Conservation (phyloP, 495 filamentous ascomycete species). For the Penicillium paxilli region DNA sequence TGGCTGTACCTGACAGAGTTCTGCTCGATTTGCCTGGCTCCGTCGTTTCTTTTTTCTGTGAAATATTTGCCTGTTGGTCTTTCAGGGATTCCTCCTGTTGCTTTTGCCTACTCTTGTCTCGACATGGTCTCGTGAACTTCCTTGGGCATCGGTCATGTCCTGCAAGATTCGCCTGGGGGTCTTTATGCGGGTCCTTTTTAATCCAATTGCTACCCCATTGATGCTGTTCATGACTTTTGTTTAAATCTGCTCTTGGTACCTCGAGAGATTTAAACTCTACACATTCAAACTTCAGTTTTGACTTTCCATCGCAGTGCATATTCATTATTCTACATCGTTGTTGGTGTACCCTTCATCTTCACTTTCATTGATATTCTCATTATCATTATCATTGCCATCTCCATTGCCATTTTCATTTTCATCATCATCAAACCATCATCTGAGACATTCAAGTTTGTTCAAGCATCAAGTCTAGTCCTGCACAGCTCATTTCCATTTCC, state of each 20-base stretch:
- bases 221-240: constrained; percentile 5
- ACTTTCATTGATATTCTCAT: too few species aligned
- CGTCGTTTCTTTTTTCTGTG: constrained; percentile 25
- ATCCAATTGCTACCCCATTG: constrained; percentile 23
- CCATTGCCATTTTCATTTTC: too few species aligned
- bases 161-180: constrained; percentile 19
- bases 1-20: constrained; percentile 30
- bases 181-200: constrained; percentile 24
- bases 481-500: neutral
- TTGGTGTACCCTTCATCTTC: too few species aligned
- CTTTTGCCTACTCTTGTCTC: constrained; percentile 20
- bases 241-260: neutral
- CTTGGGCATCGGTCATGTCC: constrained; percentile 30
- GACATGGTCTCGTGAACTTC: constrained; percentile 33
- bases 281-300: neutral
- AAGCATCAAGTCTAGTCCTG: neutral
- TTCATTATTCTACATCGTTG: too few species aligned
- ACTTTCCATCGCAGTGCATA: too few species aligned
- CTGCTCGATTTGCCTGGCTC: constrained; percentile 22
- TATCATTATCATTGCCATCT: too few species aligned
- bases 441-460: too few species aligned
- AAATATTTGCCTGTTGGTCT: constrained; percentile 29
- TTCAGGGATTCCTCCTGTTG: constrained; percentile 33
- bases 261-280: neutral
- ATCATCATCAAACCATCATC: too few species aligned